Evolutionary conservation across 768 basidiomycete species (phyloP).

Genomic region (Lactarius hatsudake): DNA sequence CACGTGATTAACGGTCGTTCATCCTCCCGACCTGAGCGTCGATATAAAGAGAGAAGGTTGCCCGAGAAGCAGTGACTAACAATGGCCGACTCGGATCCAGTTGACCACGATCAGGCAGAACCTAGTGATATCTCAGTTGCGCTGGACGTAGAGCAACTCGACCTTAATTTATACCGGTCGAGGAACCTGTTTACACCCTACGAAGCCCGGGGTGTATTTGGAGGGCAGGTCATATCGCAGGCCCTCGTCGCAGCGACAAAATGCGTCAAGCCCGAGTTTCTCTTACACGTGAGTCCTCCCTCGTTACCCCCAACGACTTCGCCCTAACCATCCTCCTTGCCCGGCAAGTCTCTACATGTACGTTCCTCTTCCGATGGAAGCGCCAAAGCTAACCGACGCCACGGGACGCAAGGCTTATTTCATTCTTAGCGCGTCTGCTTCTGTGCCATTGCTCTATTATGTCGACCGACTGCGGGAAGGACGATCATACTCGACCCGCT

Average conservation of each 20-base stretch:
- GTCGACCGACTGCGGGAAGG: slow-evolving; percentile 77
- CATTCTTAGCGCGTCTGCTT: slow-evolving; percentile 67
- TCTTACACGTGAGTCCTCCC: slow-evolving; percentile 61
- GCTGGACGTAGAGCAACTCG: slow-evolving; percentile 76
- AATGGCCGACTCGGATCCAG: slow-evolving; percentile 15
- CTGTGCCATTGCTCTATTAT: slow-evolving; percentile 72
- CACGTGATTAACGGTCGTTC: background rate
- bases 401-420: slow-evolving; percentile 69
- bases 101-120: slow-evolving; percentile 21
- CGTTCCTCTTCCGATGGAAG: slow-evolving; percentile 30
- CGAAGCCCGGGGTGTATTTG: slow-evolving; percentile 71
- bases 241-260: slow-evolving; percentile 80
- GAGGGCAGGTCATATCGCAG: slow-evolving; percentile 88
- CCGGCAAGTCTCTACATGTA: slow-evolving; percentile 65
- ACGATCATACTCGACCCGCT: slow-evolving; percentile 65
- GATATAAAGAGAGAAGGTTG: too few species aligned
- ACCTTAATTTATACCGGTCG: slow-evolving; percentile 74
- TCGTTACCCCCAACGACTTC: background rate
- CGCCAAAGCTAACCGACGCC: background rate
- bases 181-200: slow-evolving; percentile 66
- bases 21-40: background rate
- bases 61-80: background rate
- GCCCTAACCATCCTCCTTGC: background rate
- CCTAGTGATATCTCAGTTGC: slow-evolving; percentile 58
- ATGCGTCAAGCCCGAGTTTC: slow-evolving; percentile 61